phyloP scores from a whole-genome alignment of 2,329 filamentous ascomycete genomes.

The Nakataea oryzae region DNA sequence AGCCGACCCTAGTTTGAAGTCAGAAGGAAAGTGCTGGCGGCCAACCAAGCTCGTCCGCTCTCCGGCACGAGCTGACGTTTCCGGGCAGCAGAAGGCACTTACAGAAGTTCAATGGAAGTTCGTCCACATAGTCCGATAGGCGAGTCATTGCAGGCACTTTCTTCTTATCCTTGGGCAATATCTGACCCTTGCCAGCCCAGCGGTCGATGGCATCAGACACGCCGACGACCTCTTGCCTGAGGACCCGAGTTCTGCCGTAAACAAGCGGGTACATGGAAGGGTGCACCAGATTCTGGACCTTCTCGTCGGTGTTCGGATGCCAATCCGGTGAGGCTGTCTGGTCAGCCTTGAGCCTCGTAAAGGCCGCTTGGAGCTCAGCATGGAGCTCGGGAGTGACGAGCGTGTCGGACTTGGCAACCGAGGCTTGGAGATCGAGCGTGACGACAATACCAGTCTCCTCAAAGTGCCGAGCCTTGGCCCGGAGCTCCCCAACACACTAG shows the following conservation, averaged over 20 bases:
- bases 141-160: not conserved
- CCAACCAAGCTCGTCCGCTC: too few relatives aligned
- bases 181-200: constrained; percentile 12
- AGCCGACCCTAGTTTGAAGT: constrained; percentile 11
- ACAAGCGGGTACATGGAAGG: constrained; percentile 48
- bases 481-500: constrained; percentile 33
- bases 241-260: constrained; percentile 20
- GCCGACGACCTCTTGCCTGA: constrained; percentile 22
- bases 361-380: constrained; percentile 24
- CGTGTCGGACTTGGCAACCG: constrained; percentile 42
- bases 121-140: not conserved
- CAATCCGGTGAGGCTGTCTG: constrained; percentile 30
- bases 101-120: not conserved
- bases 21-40: not conserved
- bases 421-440: constrained; percentile 27
- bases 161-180: constrained; percentile 3
- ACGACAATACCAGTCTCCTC: constrained; percentile 26
- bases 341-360: constrained; percentile 30
- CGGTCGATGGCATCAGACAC: constrained; percentile 13
- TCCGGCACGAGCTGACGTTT: not conserved
- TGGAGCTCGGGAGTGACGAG: constrained; percentile 21
- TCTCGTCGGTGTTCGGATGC: constrained; percentile 41
- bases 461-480: constrained; percentile 36
- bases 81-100: not conserved
- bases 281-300: constrained; percentile 48